A percentile compares a stretch with the other conserved stretches of the same genome.
These are phyloP conservation scores for Ascochyta clinopodiicola DNA, from an alignment of 2,329 filamentous ascomycete species.

Conservation along the genomic window DNA sequence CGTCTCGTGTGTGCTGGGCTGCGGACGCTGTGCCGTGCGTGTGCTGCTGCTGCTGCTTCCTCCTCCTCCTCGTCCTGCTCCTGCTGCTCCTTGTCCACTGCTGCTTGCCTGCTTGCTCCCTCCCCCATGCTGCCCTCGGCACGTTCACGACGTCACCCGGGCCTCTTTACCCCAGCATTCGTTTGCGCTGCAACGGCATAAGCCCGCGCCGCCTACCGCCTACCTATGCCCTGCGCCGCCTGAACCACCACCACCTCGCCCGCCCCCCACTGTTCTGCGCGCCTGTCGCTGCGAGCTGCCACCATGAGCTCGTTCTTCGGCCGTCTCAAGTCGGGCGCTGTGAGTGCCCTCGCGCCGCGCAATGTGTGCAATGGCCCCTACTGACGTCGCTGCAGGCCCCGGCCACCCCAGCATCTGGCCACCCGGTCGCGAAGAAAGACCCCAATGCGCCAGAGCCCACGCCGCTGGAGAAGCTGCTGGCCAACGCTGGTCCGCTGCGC, in stretches of 20 bases:
- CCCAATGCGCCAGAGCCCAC: constrained; percentile 63
- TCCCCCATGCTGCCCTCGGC: constrained; percentile 19
- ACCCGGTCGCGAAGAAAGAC: constrained; percentile 65
- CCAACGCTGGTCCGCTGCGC: constrained; percentile 81
- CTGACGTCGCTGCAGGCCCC: constrained; percentile 51
- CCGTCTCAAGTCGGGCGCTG: constrained; percentile 58
- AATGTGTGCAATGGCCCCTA: constrained; percentile 28
- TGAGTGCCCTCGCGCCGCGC: constrained; percentile 39
- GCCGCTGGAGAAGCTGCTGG: constrained; percentile 76
- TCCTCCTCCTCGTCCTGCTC: background rate
- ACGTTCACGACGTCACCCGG: constrained; percentile 12
- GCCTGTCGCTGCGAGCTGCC: constrained; percentile 20
- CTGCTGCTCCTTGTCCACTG: background rate
- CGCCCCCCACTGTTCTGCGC: constrained; percentile 22
- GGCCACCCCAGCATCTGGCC: constrained; percentile 54
- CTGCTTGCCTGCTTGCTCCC: constrained; percentile 7
- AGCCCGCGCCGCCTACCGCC: constrained; percentile 5
- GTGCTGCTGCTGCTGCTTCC: background rate
- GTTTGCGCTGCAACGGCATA: constrained; percentile 5
- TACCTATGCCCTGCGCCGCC: constrained; percentile 18
- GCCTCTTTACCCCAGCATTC: constrained; percentile 11
- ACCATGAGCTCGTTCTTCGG: constrained; percentile 62
- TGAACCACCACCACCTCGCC: constrained; percentile 18
- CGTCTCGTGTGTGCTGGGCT: constrained; percentile 10
- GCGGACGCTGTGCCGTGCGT: constrained; percentile 12